These are phyloP conservation scores for Coniophora puteana DNA, from an alignment of 1,284 basidiomycete species.

Conservation along the genomic window DNA sequence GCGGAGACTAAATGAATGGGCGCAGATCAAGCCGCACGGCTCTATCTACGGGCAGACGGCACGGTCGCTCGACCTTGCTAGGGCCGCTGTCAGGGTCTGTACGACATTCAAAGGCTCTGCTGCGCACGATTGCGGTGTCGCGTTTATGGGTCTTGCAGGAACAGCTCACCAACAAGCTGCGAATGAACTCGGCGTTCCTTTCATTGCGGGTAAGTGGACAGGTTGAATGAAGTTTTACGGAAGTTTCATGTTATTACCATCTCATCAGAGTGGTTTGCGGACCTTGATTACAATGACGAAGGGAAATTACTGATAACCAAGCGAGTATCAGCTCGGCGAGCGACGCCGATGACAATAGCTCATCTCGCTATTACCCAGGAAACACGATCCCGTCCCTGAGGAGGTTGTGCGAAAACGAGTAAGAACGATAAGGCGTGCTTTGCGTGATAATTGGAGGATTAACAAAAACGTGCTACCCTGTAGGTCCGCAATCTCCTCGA, in stretches of 20 bases:
- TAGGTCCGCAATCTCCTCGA: constrained; percentile 45
- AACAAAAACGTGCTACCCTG: not conserved
- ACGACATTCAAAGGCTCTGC: constrained; percentile 38
- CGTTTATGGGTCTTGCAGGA: constrained; percentile 58
- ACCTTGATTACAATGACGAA: constrained; percentile 51
- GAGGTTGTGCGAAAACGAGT: constrained; percentile 44
- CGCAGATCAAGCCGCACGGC: constrained; percentile 51
- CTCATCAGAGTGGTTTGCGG: constrained; percentile 58
- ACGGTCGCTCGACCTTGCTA: constrained; percentile 48
- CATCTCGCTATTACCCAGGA: too few relatives aligned
- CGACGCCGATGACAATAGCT: too few relatives aligned
- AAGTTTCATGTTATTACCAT: too few relatives aligned
- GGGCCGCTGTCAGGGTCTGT: constrained; percentile 45
- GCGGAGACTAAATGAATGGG: not conserved
- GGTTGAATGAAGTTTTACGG: not conserved
- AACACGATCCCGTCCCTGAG: constrained; percentile 44
- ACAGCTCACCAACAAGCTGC: constrained; percentile 54
- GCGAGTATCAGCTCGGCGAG: constrained; percentile 33
- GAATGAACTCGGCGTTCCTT: constrained; percentile 46
- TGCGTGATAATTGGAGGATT: not conserved
- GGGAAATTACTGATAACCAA: constrained; percentile 57
- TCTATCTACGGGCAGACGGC: constrained; percentile 54
- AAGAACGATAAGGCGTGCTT: constrained; percentile 9
- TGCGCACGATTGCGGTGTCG: constrained; percentile 27
- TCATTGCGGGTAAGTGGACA: constrained; percentile 52